Conservation (phyloP, 306 rosid species). For the Malus asiatica region DNA sequence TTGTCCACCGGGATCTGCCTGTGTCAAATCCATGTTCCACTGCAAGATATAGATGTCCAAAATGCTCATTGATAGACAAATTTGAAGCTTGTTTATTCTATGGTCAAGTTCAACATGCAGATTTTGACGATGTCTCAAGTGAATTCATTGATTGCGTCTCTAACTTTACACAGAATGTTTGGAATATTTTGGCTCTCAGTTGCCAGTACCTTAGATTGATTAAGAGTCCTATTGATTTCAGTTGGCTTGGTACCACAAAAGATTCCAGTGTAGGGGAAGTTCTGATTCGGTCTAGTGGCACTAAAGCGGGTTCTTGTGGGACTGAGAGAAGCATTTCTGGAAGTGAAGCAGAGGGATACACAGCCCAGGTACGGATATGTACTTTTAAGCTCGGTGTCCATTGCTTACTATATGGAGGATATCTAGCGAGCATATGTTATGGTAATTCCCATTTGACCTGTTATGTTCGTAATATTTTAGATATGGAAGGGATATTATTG, state of each 20-base stretch:
- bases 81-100: slow-evolving; percentile 18
- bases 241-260: slow-evolving; percentile 19
- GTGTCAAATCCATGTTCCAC: slow-evolving; percentile 14
- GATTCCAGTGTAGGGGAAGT: slow-evolving; percentile 4
- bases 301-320: slow-evolving; percentile 5
- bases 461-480: slow-evolving; percentile 32
- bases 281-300: slow-evolving; percentile 1
- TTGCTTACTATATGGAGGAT: slow-evolving; percentile 59
- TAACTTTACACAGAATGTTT: slow-evolving; percentile 23
- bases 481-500: slow-evolving; percentile 7
- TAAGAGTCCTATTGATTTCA: slow-evolving; percentile 44
- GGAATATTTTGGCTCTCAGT: slow-evolving; percentile 39
- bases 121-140: slow-evolving; percentile 31
- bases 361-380: slow-evolving; percentile 12
- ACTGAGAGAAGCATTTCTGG: background rate
- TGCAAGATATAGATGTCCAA: slow-evolving; percentile 25
- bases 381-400: slow-evolving; percentile 48
- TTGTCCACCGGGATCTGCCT: slow-evolving; percentile 18
- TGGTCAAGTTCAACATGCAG: slow-evolving; percentile 21
- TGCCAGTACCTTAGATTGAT: slow-evolving; percentile 34
- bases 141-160: slow-evolving; percentile 40
- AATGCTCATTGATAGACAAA: slow-evolving; percentile 41
- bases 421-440: slow-evolving; percentile 45
- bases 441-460: slow-evolving; percentile 35
- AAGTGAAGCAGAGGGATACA: slow-evolving; percentile 11